Evolutionary conservation across 768 basidiomycete genomes (phyloP), one percentile per base, ranked within the genome.

Genomic region (Leccinum broughii): DNA sequence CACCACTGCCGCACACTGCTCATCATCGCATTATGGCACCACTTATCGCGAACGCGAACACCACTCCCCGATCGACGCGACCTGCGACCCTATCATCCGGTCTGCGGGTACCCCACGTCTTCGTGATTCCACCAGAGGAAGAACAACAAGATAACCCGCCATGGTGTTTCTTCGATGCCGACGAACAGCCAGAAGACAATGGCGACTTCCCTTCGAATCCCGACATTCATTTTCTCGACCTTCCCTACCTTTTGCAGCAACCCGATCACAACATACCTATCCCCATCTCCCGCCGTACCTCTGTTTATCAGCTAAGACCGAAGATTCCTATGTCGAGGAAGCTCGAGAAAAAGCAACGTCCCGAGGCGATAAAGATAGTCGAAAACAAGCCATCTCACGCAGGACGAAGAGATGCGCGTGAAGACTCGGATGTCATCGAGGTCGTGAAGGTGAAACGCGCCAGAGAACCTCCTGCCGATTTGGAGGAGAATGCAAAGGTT

Each of bases 141-240:
- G 85, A 86, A 52, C 73, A 75, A 20, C 68, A 57, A 60, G 68
- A 79, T 20, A 74, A 72, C n/a, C 80, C 81, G 6, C 75, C 83
- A 22, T 85, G 80, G 78, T 84, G 83, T 64, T 85, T 75, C 69
- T 86, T 85, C 68, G 78, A 85, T 66, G 84, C 85, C 24, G 76
- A 77, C 54, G 62, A 73, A 56, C 69, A 56, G 22, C 66, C 68
- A 37, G 72, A 70, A 56, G 59, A 62, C 51, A 60, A 57, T 32
- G 28, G 39, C 11, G 58, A 60, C 62, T 58, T 60, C 46, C 50
- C 66, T 32, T 69, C 64, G 20, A 32, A 54, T 58, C 64, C 60
- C 24, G 70, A 79, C 70, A 63, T 74, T 62, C 68, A 68, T 46
- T 75, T 75, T 20, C 66, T 75, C 58, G 73, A 79, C 63, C 64